Conservation (phyloP, 2,329 filamentous ascomycete genomes). For the Claviceps sp. region DNA sequence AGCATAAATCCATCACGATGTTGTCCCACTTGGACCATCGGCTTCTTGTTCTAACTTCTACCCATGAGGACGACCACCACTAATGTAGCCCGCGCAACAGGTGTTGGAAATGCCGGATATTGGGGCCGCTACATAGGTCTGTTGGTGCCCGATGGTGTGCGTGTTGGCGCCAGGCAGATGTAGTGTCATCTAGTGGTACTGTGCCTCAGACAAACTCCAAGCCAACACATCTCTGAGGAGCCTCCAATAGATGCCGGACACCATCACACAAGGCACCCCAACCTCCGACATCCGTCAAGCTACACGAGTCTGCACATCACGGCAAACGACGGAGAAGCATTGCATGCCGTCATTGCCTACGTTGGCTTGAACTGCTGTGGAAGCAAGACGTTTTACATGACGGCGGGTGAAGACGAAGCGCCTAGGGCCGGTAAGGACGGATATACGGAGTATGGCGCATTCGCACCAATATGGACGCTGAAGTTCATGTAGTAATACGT, state of each 20-base stretch:
- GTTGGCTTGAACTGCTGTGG: not conserved
- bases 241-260: not conserved
- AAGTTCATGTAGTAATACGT: not conserved
- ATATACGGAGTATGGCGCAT: not conserved
- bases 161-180: conserved; percentile 2
- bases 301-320: conserved; percentile 2
- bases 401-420: not conserved
- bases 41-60: not conserved
- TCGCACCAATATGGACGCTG: not conserved
- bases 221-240: not conserved
- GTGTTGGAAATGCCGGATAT: not conserved
- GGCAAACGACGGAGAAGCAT: not conserved
- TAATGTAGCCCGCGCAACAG: not conserved
- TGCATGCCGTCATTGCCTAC: not conserved
- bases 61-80: not conserved
- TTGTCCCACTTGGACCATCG: not conserved
- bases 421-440: not conserved
- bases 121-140: not conserved
- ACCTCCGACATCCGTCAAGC: not conserved
- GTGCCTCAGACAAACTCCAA: not conserved
- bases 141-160: conserved; percentile 2
- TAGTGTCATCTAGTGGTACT: not conserved
- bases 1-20: not conserved
- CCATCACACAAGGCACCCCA: not conserved
- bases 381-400: not conserved